These are phyloP conservation scores for Hygrophorus russula DNA, from an alignment of 768 basidiomycete genomes.

Conservation along the genomic window DNA sequence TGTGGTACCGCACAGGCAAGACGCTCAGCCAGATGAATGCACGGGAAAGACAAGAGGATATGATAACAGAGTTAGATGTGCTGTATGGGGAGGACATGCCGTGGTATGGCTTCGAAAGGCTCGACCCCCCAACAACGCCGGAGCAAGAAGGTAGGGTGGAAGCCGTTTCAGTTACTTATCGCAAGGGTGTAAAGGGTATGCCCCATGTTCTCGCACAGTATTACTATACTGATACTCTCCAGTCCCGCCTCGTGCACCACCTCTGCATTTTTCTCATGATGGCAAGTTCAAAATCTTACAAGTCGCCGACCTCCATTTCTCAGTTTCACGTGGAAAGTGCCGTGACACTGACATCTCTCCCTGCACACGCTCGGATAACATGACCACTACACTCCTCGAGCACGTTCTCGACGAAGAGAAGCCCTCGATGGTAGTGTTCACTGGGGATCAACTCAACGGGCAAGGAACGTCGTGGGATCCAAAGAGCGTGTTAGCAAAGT, in stretches of 20 bases:
- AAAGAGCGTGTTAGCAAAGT: slow-evolving; percentile 81
- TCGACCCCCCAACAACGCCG: slow-evolving; percentile 47
- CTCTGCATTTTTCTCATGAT: slow-evolving; percentile 70
- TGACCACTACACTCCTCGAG: slow-evolving; percentile 65
- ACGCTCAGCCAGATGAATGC: slow-evolving; percentile 48
- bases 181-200: slow-evolving; percentile 68
- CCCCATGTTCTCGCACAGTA: slow-evolving; percentile 2
- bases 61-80: slow-evolving; percentile 90
- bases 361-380: slow-evolving; percentile 58
- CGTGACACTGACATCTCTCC: slow-evolving; percentile 57
- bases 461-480: slow-evolving; percentile 87
- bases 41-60: slow-evolving; percentile 37
- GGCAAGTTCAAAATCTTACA: slow-evolving; percentile 87
- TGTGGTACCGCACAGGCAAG: slow-evolving; percentile 76
- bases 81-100: slow-evolving; percentile 75
- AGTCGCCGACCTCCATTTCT: slow-evolving; percentile 91
- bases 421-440: slow-evolving; percentile 87
- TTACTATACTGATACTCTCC: slow-evolving; percentile 1
- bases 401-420: slow-evolving; percentile 67
- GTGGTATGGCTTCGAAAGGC: slow-evolving; percentile 79
- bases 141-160: slow-evolving; percentile 28
- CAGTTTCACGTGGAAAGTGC: slow-evolving; percentile 69
- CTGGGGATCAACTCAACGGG: slow-evolving; percentile 90
- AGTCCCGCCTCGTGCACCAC: slow-evolving; percentile 65
- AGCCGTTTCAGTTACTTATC: slow-evolving; percentile 53